Evolutionary conservation across 2,329 filamentous ascomycete genomes (phyloP), one percentile per base, ranked within the genome.

Genomic region (Penicillium fuscoglaucum): DNA sequence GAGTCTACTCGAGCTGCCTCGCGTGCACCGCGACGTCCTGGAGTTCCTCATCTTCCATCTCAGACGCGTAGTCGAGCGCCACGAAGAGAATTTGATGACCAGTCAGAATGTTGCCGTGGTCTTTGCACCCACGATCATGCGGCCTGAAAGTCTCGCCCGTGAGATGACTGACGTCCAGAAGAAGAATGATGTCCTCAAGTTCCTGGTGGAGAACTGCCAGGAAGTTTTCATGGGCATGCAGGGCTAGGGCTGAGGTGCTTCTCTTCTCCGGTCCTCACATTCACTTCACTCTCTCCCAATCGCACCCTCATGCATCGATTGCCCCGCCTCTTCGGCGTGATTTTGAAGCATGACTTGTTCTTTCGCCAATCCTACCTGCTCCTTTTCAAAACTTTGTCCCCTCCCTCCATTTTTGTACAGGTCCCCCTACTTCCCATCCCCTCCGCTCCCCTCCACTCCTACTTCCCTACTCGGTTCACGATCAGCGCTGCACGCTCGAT

Each of bases 101-200:
- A 90, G 93, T 57, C 90, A 96, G 77, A 99, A 99, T 72, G 79
- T 98, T 61, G 92, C 95, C 4, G 95, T 99, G 43, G 95, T 99
- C 39, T 99, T 99, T 73, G 95, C 95, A 9, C 95, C 95, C 8
- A 99, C 95, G 1, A 96, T 99, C 67, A 96, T 99, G 91, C 86
- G 93, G 66, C 92, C 96, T 57, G 83, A 87, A 71, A 93, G 89
- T 69, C 84, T 98, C 61, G 91, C 96, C 74, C 87, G 92, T 61
- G 95, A 99, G 75, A 96, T 99, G 87, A 93, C 88, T 31, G 95
- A 99, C 73, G 96, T 96, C 82, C 90, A 95, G 72, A 85, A 88
- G 67, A 97, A 98, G 83, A 96, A 96, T 68, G 83, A 89, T 63
- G 91, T 91, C 6, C 88, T 98, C 65, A 93, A 96, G 78, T 96